Evolutionary conservation across 495 filamentous ascomycete genomes (phyloP).

Genomic region (Neurospora sp.): DNA sequence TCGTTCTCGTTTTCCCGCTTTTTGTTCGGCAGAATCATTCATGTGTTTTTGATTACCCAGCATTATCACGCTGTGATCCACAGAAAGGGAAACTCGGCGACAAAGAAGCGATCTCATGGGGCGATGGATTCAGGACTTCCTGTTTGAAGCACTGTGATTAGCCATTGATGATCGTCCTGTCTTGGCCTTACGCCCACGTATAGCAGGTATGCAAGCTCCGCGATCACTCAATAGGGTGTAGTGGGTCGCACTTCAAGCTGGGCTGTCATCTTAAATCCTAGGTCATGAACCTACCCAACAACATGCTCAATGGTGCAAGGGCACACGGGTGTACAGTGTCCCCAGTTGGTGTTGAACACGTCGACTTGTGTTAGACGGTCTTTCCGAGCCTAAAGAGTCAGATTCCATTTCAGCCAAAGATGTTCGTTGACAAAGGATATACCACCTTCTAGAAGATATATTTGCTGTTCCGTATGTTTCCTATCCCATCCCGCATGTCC

Average conservation of each 20-base stretch:
- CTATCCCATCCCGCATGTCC: neutral
- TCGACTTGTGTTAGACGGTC: neutral
- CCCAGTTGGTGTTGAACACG: neutral
- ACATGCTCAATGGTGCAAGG: neutral
- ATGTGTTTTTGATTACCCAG: neutral
- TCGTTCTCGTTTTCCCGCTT: neutral
- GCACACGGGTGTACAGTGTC: neutral
- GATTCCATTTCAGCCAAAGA: neutral
- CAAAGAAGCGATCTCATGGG: neutral
- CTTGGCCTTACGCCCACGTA: neutral
- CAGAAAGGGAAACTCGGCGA: neutral
- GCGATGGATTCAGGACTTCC: neutral
- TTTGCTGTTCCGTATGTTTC: neutral
- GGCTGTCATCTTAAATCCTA: neutral
- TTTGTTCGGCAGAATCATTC: neutral
- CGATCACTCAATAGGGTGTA: neutral
- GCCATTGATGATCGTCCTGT: neutral
- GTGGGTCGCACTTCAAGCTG: neutral
- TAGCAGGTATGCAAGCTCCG: neutral
- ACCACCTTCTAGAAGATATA: neutral
- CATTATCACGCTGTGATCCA: neutral
- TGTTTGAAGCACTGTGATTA: neutral
- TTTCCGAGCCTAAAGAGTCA: neutral
- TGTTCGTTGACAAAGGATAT: neutral
- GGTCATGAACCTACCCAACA: neutral